Evolutionary conservation across 495 filamentous ascomycete genomes (phyloP), one percentile per base, ranked within the genome.

Genomic region (Aspergillus affinis): DNA sequence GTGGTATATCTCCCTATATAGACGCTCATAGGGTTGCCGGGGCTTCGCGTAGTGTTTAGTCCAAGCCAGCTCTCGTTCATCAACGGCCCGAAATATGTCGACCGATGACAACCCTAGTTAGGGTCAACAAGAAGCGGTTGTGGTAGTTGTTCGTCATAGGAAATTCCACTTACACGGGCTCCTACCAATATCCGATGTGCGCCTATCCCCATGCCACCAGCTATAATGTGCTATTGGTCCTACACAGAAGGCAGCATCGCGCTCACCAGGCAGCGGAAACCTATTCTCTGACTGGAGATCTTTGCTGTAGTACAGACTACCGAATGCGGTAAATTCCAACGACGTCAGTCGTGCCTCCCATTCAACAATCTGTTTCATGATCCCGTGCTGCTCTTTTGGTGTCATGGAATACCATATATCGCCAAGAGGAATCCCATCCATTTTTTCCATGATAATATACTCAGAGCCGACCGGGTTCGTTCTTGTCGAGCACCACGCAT

Each of bases 291-390:
- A 57, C 26, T 41, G 27, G 46, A 66, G 20, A 17, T 61, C 58
- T 13, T 54, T 55, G 15, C n/a, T 36, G 55, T 69, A 65, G 60
- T 74, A 77, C 10, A 77, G 27, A 61, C 71, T 74, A 18, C 74
- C 74, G 51, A 51, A 63, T 6, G 68, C 68, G 19, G 67, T 67
- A 58, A 77, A 65, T 41, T 54, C 18, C 26, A 74, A 27, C 13
- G 50, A 32, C 57, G 71, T 68, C 17, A 75, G 49, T 54, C 57
- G 57, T 32, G 58, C 46, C 48, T 76, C 75, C 48, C 66, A 51
- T 45, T 68, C 44, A 12, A 74, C 66, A 21, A 74, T 62, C 47
- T 74, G 60, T 30, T 36, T 62, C 51, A 76, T 65, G 8, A 78
- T 54, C 51, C 60, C 61, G 18, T 63, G 49, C 29, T 60, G 61